Base-by-base conservation (phyloP, 2,329 filamentous ascomycete genomes). In the Tolypocladium nubicola region DNA sequence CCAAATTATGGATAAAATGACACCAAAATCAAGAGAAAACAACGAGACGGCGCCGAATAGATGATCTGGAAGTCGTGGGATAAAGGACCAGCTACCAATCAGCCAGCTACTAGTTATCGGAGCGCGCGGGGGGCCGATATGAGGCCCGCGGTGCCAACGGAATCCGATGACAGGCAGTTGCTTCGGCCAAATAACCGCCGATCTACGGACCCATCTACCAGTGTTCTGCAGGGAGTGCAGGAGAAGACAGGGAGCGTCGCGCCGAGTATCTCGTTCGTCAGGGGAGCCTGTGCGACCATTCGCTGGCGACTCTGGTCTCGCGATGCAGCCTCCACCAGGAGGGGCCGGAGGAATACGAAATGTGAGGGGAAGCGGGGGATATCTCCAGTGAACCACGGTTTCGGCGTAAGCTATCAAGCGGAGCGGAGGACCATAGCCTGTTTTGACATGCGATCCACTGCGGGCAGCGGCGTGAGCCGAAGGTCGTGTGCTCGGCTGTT, bases 121-220 rank as follows among this genome's bases (percentile, higher is more conserved):
- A 26, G 23, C 35, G 57, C 57, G 57, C 54, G 57, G 57, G 41
- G 6, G n/a, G 35, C 57, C 50, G 57, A 58, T 7, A 2, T 11
- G 21, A 30, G 6, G 47, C 16, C 47, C 8, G 47, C 47, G 47
- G 47, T n/a, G 26, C 26, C 26, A 50, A 35, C 30, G 30, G 47
- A 30, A 50, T 35, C 47, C 47, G 38, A 38, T 53, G 21, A 26
- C 37, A 40, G 52, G 11, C 52, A 54, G 52, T 38, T 41, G 10
- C 16, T 54, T 54, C 26, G 16, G 52, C 26, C 9, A 19, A 4
- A 16, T 50, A 2, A 2, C 9, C 16, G 47, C 47, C 47, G 30
- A 50, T 50, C 30, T 33, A 33, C 30, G 30, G 30, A 33, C 23
- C 5, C 2, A n/a, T 33, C 3, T 1, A 35, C 21, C 47, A 50